phyloP scores from a whole-genome alignment of 768 basidiomycete genomes.

The Tricholoma matsutake region DNA sequence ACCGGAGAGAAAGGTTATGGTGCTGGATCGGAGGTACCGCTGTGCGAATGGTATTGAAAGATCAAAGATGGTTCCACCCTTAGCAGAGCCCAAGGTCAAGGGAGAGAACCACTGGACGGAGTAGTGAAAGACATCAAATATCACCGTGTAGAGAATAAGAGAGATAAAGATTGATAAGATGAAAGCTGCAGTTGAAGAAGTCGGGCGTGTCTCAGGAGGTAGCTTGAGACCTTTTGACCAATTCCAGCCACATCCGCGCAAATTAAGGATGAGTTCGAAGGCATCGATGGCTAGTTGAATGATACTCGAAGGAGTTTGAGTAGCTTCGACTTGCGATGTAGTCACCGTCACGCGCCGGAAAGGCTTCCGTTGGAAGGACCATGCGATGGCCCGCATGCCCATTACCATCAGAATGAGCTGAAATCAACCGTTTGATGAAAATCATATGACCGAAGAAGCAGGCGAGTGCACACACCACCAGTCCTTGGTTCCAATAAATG shows the following conservation, averaged over 20 bases:
- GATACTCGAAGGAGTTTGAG: slow-evolving; percentile 6
- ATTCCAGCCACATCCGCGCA: slow-evolving; percentile 61
- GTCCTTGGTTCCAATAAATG: slow-evolving; percentile 41
- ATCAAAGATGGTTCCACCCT: slow-evolving; percentile 44
- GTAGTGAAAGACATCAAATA: slow-evolving; percentile 45
- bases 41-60: slow-evolving; percentile 28
- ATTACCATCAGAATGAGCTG: slow-evolving; percentile 37
- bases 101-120: slow-evolving; percentile 45
- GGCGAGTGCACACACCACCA: slow-evolving; percentile 34
- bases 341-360: slow-evolving; percentile 21
- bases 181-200: slow-evolving; percentile 35
- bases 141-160: slow-evolving; percentile 31
- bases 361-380: slow-evolving; percentile 37
- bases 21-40: slow-evolving; percentile 41
- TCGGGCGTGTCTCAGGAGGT: slow-evolving; percentile 40
- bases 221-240: slow-evolving; percentile 47
- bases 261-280: slow-evolving; percentile 45
- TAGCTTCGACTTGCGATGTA: slow-evolving; percentile 8
- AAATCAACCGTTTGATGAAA: neutral
- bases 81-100: slow-evolving; percentile 35
- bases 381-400: slow-evolving; percentile 37
- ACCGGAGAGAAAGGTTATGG: slow-evolving; percentile 43
- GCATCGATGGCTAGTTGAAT: slow-evolving; percentile 34
- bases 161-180: slow-evolving; percentile 30
- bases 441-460: neutral